Conservation (phyloP, 352 stramenopile species). For the Pythium scleroteichum region DNA sequence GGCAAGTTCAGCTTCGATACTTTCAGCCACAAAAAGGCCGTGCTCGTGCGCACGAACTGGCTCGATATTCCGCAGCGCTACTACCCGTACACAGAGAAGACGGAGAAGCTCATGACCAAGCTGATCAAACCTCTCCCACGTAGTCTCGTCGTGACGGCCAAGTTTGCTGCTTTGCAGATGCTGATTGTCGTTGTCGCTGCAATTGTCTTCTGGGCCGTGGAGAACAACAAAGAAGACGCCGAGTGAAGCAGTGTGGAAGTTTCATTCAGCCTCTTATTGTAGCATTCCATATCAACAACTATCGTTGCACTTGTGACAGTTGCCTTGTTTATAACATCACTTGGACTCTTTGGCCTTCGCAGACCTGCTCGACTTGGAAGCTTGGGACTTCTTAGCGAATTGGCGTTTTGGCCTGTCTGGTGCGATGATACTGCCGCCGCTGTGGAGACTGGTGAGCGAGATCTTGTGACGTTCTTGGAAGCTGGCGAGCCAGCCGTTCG, state of each 20-base stretch:
- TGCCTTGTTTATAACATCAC: too few species aligned
- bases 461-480: constrained; percentile 9
- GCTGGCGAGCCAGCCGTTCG: constrained; percentile 14
- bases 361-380: neutral
- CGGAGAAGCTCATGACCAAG: constrained; percentile 15
- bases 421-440: constrained; percentile 8
- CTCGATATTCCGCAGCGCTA: constrained; percentile 64
- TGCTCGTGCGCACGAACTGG: constrained; percentile 54
- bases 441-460: constrained; percentile 12
- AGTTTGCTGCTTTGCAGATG: constrained; percentile 24
- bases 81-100: constrained; percentile 46
- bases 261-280: too few species aligned
- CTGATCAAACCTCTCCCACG: constrained; percentile 41
- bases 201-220: constrained; percentile 7
- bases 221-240: neutral
- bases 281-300: too few species aligned
- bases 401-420: constrained; percentile 2
- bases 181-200: constrained; percentile 33
- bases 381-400: neutral
- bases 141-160: constrained; percentile 32
- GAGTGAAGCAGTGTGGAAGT: too few species aligned
- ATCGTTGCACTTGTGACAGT: too few species aligned
- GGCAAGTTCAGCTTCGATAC: constrained; percentile 56
- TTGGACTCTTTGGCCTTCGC: too few species aligned
- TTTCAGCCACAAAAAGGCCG: constrained; percentile 57